These are phyloP conservation scores for Backusella circina DNA, from an alignment of 192 early-diverging fungal genomes.

Conservation along the genomic window DNA sequence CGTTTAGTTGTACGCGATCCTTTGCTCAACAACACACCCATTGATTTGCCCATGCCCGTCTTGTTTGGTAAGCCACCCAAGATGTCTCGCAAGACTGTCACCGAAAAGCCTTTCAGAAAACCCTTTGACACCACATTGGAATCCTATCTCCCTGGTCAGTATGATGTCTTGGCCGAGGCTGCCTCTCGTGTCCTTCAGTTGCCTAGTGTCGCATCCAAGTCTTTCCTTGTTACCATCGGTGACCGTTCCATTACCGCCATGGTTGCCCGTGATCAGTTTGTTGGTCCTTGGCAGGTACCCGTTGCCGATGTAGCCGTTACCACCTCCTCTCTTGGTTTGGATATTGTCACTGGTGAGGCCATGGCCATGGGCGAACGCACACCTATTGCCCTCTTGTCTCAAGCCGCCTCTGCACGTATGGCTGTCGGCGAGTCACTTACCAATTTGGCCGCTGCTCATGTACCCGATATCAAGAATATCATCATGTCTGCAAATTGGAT, in stretches of 20 bases:
- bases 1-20: conserved; percentile 79
- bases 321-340: conserved; percentile 69
- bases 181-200: conserved; percentile 75
- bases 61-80: conserved; percentile 97
- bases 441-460: conserved; percentile 87
- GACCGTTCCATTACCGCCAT: conserved; percentile 94
- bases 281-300: conserved; percentile 98
- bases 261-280: conserved; percentile 95
- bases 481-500: conserved; percentile 99
- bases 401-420: conserved; percentile 93
- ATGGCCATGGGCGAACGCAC: conserved; percentile 99
- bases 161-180: conserved; percentile 55
- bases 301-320: conserved; percentile 96
- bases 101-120: conserved; percentile 44
- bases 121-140: conserved; percentile 57
- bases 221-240: conserved; percentile 97
- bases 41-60: conserved; percentile 94
- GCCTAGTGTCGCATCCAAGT: conserved; percentile 89
- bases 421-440: conserved; percentile 92
- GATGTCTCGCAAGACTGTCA: conserved; percentile 77
- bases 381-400: conserved; percentile 77
- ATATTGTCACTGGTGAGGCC: conserved; percentile 80
- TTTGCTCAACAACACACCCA: conserved; percentile 56
- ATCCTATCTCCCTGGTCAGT: conserved; percentile 54
- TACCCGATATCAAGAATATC: conserved; percentile 67